phyloP scores from a whole-genome alignment of 176 grass and related monocot genomes.

The Carex cristatella region DNA sequence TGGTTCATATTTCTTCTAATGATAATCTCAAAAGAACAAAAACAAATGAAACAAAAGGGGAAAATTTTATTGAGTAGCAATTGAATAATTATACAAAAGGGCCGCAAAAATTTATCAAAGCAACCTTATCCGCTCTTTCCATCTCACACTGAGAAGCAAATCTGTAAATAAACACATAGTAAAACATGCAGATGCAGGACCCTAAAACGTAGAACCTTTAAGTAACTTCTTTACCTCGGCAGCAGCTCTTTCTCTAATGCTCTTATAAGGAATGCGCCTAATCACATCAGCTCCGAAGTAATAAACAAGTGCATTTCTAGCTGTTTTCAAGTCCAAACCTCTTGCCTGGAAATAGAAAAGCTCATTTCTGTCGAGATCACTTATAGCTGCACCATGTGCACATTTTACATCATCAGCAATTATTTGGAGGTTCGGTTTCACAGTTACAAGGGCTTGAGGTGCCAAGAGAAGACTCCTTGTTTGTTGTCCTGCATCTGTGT shows the following conservation, averaged over 20 bases:
- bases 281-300: slow-evolving; percentile 82
- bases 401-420: slow-evolving; percentile 96
- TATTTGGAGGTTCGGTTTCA: slow-evolving; percentile 97
- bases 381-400: slow-evolving; percentile 90
- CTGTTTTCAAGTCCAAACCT: slow-evolving; percentile 57
- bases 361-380: slow-evolving; percentile 68
- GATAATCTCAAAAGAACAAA: neutral
- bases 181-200: neutral
- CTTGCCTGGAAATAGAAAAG: slow-evolving; percentile 85
- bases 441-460: slow-evolving; percentile 72
- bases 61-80: neutral
- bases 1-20: neutral
- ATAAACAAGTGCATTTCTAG: slow-evolving; percentile 69
- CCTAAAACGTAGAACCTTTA: neutral
- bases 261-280: slow-evolving; percentile 60
- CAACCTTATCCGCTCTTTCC: neutral
- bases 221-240: slow-evolving; percentile 51
- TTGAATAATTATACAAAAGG: neutral
- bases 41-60: neutral
- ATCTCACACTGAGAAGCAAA: slow-evolving; percentile 14
- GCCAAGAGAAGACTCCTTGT: slow-evolving; percentile 76
- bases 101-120: neutral
- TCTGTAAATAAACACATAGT: slow-evolving; percentile 5
- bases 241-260: slow-evolving; percentile 39
- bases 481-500: slow-evolving; percentile 83